Conservation (phyloP, 371 early-diverging fungal genomes). For the Mucor circinelloides region DNA sequence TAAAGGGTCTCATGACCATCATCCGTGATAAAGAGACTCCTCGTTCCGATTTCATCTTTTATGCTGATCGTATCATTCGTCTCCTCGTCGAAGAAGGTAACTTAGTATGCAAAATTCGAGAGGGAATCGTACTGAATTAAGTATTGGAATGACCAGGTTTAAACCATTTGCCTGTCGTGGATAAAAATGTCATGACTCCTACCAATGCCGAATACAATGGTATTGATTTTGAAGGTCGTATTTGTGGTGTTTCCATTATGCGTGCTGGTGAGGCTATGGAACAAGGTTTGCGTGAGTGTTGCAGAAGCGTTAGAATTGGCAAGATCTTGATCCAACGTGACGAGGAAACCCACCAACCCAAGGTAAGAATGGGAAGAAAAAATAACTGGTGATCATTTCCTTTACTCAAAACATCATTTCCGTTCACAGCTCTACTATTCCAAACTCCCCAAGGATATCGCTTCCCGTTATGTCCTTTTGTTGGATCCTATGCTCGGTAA, state of each 20-base stretch:
- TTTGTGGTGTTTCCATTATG: slow-evolving; percentile 96
- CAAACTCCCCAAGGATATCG: slow-evolving; percentile 89
- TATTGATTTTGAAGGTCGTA: slow-evolving; percentile 82
- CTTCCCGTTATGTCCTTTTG: slow-evolving; percentile 80
- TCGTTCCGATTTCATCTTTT: slow-evolving; percentile 92
- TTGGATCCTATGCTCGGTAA: slow-evolving; percentile 94
- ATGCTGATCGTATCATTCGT: slow-evolving; percentile 91
- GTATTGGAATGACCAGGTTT: slow-evolving; percentile 54
- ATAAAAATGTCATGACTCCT: slow-evolving; percentile 77
- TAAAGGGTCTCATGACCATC: slow-evolving; percentile 83
- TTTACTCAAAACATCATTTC: background rate
- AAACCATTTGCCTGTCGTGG: slow-evolving; percentile 87
- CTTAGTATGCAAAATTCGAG: background rate
- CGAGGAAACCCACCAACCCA: slow-evolving; percentile 89
- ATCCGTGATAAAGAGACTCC: slow-evolving; percentile 80
- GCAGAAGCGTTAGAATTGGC: slow-evolving; percentile 89
- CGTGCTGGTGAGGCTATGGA: slow-evolving; percentile 95
- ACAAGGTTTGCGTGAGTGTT: slow-evolving; percentile 90
- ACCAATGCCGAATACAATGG: slow-evolving; percentile 76
- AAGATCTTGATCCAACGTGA: slow-evolving; percentile 95
- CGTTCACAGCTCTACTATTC: slow-evolving; percentile 77
- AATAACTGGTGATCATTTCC: background rate
- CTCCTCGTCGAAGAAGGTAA: slow-evolving; percentile 89
- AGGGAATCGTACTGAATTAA: background rate
- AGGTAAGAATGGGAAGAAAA: slow-evolving; percentile 41